A percentile compares a stretch with the other conserved stretches of the same genome.
These are phyloP conservation scores for Fusarium pininemorale DNA, from an alignment of 2,329 filamentous ascomycete genomes.

Conservation along the genomic window DNA sequence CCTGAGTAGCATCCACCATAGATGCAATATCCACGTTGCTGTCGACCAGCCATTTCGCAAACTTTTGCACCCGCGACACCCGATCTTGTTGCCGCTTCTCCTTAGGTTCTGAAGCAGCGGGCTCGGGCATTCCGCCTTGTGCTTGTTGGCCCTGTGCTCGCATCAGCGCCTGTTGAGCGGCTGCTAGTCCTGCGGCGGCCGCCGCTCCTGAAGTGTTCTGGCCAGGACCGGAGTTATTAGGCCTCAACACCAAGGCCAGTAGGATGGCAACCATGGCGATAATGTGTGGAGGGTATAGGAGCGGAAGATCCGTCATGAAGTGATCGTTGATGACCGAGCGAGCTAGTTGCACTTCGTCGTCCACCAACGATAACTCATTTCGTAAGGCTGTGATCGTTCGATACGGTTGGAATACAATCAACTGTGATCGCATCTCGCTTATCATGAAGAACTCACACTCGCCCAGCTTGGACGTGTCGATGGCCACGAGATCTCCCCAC, in stretches of 20 bases:
- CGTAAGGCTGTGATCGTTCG: slow-evolving; percentile 79
- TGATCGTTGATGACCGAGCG: slow-evolving; percentile 91
- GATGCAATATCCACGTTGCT: slow-evolving; percentile 85
- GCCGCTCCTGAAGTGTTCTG: slow-evolving; percentile 44
- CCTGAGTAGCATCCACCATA: slow-evolving; percentile 89
- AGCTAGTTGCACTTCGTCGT: slow-evolving; percentile 80
- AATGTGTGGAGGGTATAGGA: slow-evolving; percentile 85
- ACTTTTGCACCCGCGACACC: slow-evolving; percentile 71
- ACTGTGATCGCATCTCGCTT: slow-evolving; percentile 87
- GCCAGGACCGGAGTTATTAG: slow-evolving; percentile 50
- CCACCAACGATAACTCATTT: slow-evolving; percentile 73
- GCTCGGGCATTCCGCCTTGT: slow-evolving; percentile 31
- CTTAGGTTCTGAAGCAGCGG: slow-evolving; percentile 46
- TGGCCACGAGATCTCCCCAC: slow-evolving; percentile 81
- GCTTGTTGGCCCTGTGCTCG: slow-evolving; percentile 54
- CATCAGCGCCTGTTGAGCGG: slow-evolving; percentile 59
- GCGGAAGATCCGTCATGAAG: slow-evolving; percentile 89
- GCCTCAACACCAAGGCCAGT: slow-evolving; percentile 82
- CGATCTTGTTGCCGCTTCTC: slow-evolving; percentile 63
- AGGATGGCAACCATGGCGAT: slow-evolving; percentile 89
- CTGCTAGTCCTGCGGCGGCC: slow-evolving; percentile 56
- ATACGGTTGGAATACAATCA: slow-evolving; percentile 92
- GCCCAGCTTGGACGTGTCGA: slow-evolving; percentile 84
- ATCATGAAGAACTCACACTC: slow-evolving; percentile 96
- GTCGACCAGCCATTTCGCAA: slow-evolving; percentile 83